phyloP scores from a whole-genome alignment of 495 filamentous ascomycete genomes.

The Podospora tetraspora region DNA sequence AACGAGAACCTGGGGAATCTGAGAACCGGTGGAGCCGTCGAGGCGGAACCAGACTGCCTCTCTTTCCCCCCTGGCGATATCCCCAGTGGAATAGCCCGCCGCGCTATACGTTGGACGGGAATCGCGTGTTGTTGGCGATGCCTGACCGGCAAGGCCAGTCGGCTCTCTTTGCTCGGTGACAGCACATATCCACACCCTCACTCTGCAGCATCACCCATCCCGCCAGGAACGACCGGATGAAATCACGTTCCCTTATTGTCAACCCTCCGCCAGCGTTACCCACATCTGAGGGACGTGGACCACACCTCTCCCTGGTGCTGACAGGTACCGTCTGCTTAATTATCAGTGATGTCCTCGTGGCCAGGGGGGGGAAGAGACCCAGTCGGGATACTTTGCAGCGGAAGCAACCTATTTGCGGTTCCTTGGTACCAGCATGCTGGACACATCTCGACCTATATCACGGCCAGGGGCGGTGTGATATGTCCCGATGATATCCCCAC shows the following conservation, averaged over 20 bases:
- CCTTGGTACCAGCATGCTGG: background rate
- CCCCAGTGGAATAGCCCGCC: conserved; percentile 10
- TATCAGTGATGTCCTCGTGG: background rate
- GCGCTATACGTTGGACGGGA: background rate
- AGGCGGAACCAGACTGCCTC: conserved; percentile 2
- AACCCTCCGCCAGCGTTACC: background rate
- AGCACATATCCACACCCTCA: conserved; percentile 3
- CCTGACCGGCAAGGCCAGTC: background rate
- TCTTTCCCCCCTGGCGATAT: background rate
- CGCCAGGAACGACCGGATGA: conserved; percentile 18
- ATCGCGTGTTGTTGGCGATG: background rate
- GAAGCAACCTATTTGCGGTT: background rate
- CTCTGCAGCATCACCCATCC: conserved; percentile 11
- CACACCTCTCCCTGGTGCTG: conserved; percentile 1
- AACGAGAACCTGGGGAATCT: background rate
- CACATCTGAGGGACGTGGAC: background rate
- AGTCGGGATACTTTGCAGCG: background rate
- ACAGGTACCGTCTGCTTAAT: conserved; percentile 2
- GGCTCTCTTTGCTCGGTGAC: background rate
- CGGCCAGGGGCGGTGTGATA: background rate
- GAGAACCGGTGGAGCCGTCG: background rate
- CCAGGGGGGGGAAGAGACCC: background rate
- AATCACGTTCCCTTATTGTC: conserved; percentile 11
- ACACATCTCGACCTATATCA: background rate
- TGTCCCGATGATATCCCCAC: background rate